Evolutionary conservation across 345 rosid genomes (phyloP), one percentile per base, ranked within the genome.

Genomic region (Dipteronia sinensis): DNA sequence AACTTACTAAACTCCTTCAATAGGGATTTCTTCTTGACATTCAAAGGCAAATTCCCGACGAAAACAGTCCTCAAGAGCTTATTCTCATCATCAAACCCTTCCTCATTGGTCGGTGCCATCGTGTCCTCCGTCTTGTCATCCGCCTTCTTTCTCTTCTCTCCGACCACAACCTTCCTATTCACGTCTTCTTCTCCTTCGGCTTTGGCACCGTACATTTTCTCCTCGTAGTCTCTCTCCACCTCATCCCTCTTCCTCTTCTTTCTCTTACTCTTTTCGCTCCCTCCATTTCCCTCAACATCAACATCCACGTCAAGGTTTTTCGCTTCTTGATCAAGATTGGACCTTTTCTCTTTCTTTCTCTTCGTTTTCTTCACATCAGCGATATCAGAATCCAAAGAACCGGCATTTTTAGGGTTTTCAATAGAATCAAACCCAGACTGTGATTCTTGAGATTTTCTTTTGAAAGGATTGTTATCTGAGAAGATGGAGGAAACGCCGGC

Each of bases 231-330:
- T 17, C 69, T 82, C 94, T 97, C 99, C 23, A 93, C 75, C 77
- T 94, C 99, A 77, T 94, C 98, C 77, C 98, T 89, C 85, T 93
- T 97, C 85, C 98, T 91, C 73, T 96, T 94, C 87, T 88, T 92
- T 82, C 72, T 88, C 85, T 78, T 86, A 69, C 73, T 79, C 67
- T 77, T 83, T 67, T 76, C 82, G 34, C 75, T 23, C 66, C 38
- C 81, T 61, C 31, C 73, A 19, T 77, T 27, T 25, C 67, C 80
- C 22, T 22, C 66, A 19, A 31, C 76, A 25, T 58, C 69, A 0
- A 17, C 76, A 20, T 58, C 69, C 1, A 13, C 76, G 22, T 67
- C 74, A 7, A 51, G 12, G 22, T 56, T 70, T 67, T 56, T 77
- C 27, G 34, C 44, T 53, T 71, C 56, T 17, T 67, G 69, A 63